Evolutionary conservation across 2,329 filamentous ascomycete species (phyloP).

Genomic region (Colletotrichum sp.): DNA sequence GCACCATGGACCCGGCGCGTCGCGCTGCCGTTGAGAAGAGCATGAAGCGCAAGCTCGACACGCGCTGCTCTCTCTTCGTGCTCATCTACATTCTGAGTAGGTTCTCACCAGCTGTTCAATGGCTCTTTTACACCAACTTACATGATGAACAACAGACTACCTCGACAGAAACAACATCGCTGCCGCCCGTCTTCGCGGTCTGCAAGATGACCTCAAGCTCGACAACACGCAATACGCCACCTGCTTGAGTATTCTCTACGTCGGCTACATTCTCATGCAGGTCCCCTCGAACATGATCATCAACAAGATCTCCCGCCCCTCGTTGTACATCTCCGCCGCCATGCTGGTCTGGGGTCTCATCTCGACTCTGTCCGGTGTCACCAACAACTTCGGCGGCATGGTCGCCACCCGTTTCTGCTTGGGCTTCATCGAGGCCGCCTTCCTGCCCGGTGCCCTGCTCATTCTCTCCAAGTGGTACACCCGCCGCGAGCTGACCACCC

Average conservation of each 20-base stretch:
- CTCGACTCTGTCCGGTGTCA: constrained; percentile 60
- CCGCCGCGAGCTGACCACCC: constrained; percentile 57
- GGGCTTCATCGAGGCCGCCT: constrained; percentile 68
- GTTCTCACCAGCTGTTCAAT: not conserved
- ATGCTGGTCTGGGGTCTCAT: constrained; percentile 68
- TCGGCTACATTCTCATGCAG: constrained; percentile 71
- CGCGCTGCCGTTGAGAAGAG: constrained; percentile 65
- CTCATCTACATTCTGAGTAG: constrained; percentile 70
- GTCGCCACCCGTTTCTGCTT: constrained; percentile 63
- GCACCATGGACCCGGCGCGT: constrained; percentile 46
- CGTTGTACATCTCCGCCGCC: constrained; percentile 53
- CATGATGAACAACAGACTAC: constrained; percentile 66
- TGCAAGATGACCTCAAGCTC: constrained; percentile 65
- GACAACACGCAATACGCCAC: constrained; percentile 66
- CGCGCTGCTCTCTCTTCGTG: constrained; percentile 71
- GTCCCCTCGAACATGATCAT: constrained; percentile 63
- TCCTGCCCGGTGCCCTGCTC: constrained; percentile 67
- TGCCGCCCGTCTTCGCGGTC: constrained; percentile 67
- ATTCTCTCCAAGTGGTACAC: constrained; percentile 74
- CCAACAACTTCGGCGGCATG: constrained; percentile 58
- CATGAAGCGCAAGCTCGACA: constrained; percentile 74
- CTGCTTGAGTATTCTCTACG: constrained; percentile 68
- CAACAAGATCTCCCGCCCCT: constrained; percentile 57
- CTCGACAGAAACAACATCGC: constrained; percentile 73
- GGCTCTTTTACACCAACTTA: constrained; percentile 56